Evolutionary conservation across 352 stramenopile species (phyloP).

Genomic region (Blastocystis sp.): DNA sequence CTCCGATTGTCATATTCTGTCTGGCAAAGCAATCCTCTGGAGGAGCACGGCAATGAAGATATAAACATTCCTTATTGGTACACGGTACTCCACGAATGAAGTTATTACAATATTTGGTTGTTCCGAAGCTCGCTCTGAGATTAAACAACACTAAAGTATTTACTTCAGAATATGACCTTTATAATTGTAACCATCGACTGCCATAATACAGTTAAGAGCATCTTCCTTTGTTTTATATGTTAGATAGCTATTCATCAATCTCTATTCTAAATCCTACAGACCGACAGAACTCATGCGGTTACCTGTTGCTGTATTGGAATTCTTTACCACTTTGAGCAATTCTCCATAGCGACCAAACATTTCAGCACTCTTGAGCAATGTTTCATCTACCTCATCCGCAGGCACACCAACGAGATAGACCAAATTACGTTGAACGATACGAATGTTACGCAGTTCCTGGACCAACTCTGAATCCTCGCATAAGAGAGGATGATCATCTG

Average conservation of each 20-base stretch:
- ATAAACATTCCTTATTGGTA: constrained; percentile 85
- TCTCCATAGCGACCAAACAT: constrained; percentile 86
- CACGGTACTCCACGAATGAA: constrained; percentile 81
- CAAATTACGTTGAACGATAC: constrained; percentile 84
- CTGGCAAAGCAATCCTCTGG: constrained; percentile 85
- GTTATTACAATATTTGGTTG: constrained; percentile 89
- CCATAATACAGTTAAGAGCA: constrained; percentile 14
- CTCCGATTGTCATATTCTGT: constrained; percentile 74
- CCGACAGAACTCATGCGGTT: background rate
- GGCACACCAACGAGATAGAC: constrained; percentile 86
- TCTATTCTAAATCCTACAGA: background rate
- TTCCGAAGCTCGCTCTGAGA: constrained; percentile 81
- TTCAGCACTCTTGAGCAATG: constrained; percentile 73
- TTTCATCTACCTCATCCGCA: constrained; percentile 71
- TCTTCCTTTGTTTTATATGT: constrained; percentile 51
- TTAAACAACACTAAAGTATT: background rate
- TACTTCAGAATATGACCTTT: constrained; percentile 31
- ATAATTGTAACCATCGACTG: constrained; percentile 37
- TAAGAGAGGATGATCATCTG: background rate
- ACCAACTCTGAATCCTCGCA: constrained; percentile 68
- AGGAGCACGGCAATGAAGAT: constrained; percentile 82
- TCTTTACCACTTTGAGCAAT: constrained; percentile 83
- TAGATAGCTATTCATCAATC: background rate
- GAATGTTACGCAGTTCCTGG: constrained; percentile 78
- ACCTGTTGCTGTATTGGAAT: constrained; percentile 62